These are phyloP conservation scores for Podila epicladia DNA, from an alignment of 192 early-diverging fungal genomes.

Conservation along the genomic window DNA sequence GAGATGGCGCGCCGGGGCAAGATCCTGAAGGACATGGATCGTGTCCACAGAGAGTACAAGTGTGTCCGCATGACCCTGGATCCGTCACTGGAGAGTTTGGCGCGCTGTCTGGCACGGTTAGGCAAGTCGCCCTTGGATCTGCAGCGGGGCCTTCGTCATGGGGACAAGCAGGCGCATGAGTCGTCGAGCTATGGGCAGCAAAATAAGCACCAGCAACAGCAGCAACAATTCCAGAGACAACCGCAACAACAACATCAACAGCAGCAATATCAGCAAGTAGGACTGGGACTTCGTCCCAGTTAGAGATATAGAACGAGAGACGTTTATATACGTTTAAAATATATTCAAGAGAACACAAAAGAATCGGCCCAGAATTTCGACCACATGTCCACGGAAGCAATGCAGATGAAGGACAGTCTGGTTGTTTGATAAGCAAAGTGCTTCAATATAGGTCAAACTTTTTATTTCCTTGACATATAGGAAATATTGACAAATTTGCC, in stretches of 20 bases:
- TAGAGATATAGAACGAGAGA: no score
- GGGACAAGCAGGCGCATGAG: neutral
- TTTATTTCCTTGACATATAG: no score
- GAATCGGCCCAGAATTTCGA: no score
- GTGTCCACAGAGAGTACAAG: conserved; percentile 32
- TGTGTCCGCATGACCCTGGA: conserved; percentile 19
- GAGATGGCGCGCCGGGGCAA: conserved; percentile 13
- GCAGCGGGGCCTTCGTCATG: neutral
- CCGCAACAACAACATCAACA: neutral
- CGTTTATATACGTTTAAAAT: no score
- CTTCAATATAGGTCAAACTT: no score
- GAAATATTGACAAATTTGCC: no score
- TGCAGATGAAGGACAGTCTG: no score
- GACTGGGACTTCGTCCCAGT: no score
- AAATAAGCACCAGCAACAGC: neutral
- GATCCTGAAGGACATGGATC: conserved; percentile 13
- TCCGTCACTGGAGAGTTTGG: conserved; percentile 25
- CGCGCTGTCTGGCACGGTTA: conserved; percentile 14
- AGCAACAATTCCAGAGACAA: neutral
- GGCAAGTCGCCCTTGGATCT: neutral
- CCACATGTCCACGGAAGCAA: no score
- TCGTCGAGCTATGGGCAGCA: neutral
- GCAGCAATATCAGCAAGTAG: no score
- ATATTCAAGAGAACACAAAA: no score
- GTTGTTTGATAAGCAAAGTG: no score